Conservation (phyloP, 1,139 yeast species). For the Candida albicans region DNA sequence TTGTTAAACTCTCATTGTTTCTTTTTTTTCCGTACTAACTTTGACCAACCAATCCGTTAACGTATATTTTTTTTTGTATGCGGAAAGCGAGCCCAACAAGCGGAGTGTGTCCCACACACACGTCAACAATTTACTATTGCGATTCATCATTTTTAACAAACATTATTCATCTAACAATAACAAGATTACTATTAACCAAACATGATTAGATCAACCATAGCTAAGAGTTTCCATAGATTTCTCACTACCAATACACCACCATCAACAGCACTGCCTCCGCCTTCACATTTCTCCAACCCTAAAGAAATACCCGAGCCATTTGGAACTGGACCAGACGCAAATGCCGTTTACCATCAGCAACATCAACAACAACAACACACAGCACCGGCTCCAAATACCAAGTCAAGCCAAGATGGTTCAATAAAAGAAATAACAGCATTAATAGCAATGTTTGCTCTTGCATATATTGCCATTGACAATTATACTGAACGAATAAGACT, state of each 20-base stretch:
- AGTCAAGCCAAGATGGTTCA: slow-evolving; percentile 13
- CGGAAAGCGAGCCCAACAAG: not conserved
- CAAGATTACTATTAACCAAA: not conserved
- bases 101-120: not conserved
- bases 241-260: slow-evolving; percentile 6
- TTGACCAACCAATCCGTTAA: not conserved
- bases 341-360: not conserved
- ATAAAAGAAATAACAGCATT: slow-evolving; percentile 34
- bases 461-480: slow-evolving; percentile 55
- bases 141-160: not conserved
- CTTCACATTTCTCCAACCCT: slow-evolving; percentile 19
- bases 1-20: too few species aligned
- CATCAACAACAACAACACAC: slow-evolving; percentile 1
- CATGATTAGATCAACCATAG: slow-evolving; percentile 7
- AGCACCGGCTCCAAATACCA: not conserved
- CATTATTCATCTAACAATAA: not conserved
- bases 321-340: too few species aligned
- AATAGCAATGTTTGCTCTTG: slow-evolving; percentile 39
- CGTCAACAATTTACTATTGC: not conserved
- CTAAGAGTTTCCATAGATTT: slow-evolving; percentile 10
- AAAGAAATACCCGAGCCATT: slow-evolving; percentile 13
- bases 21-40: too few species aligned
- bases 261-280: slow-evolving; percentile 17
- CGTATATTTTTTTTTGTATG: too few species aligned
- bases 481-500: slow-evolving; percentile 43